Conservation (phyloP, 2,329 filamentous ascomycete species). For the Fusarium goolgardi region DNA sequence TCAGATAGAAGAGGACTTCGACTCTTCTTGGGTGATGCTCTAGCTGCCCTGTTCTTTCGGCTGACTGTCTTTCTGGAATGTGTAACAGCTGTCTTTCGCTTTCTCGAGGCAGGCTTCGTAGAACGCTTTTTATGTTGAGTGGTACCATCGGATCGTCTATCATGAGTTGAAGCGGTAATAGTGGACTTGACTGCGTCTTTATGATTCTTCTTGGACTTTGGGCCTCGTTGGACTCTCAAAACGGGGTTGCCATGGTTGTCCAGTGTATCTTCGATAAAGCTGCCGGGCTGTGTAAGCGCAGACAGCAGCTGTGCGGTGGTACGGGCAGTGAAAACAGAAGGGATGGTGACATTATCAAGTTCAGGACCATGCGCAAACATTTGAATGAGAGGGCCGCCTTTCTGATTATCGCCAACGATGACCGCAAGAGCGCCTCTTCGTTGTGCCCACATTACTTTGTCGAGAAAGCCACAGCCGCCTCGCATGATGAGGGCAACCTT, state of each 20-base stretch:
- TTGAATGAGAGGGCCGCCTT: constrained; percentile 88
- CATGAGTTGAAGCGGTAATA: constrained; percentile 19
- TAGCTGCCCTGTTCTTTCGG: constrained; percentile 18
- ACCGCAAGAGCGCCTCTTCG: constrained; percentile 87
- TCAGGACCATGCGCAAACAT: constrained; percentile 97
- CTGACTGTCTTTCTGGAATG: constrained; percentile 15
- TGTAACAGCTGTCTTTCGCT: constrained; percentile 23
- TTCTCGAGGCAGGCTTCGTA: constrained; percentile 13
- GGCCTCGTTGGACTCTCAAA: constrained; percentile 64
- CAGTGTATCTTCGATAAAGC: constrained; percentile 69
- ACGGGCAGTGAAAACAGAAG: constrained; percentile 92
- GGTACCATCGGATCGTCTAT: constrained; percentile 28
- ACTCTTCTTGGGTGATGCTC: constrained; percentile 19
- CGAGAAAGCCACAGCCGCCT: constrained; percentile 94
- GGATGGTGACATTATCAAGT: constrained; percentile 93
- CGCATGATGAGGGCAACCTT: constrained; percentile 93
- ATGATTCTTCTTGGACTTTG: constrained; percentile 47
- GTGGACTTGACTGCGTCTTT: constrained; percentile 22
- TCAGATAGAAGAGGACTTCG: constrained; percentile 35
- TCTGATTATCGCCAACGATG: constrained; percentile 93
- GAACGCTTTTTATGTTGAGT: constrained; percentile 17
- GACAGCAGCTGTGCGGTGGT: constrained; percentile 94
- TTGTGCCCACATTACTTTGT: constrained; percentile 98
- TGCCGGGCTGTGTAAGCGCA: constrained; percentile 80
- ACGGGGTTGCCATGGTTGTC: constrained; percentile 69